These are phyloP conservation scores for Isabelozyma rhagii DNA, from an alignment of 805 yeast genomes.

Conservation along the genomic window DNA sequence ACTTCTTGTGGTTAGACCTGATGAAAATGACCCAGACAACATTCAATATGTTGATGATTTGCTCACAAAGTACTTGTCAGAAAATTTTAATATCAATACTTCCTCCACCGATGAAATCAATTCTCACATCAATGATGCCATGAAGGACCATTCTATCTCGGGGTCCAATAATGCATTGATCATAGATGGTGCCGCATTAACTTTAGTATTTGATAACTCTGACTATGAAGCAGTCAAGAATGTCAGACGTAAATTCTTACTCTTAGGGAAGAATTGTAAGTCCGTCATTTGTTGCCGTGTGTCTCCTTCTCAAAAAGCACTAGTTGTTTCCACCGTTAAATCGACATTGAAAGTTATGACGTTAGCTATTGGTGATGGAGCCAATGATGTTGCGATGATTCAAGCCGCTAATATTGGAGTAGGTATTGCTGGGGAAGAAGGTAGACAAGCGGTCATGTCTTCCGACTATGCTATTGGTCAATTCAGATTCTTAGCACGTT, in stretches of 20 bases:
- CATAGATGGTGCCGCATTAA: conserved; percentile 68
- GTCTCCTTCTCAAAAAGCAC: conserved; percentile 80
- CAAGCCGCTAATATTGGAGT: conserved; percentile 84
- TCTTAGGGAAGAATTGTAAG: conserved; percentile 71
- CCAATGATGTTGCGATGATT: conserved; percentile 86
- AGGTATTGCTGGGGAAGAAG: conserved; percentile 86
- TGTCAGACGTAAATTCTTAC: conserved; percentile 51
- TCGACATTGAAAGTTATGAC: conserved; percentile 67
- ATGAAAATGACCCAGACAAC: conserved; percentile 52
- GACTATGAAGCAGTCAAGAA: conserved; percentile 3
- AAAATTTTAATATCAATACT: conserved; percentile 42
- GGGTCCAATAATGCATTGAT: conserved; percentile 54
- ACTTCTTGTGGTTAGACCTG: conserved; percentile 57
- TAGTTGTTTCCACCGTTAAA: conserved; percentile 66
- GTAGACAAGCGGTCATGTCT: conserved; percentile 84
- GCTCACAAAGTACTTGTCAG: conserved; percentile 46
- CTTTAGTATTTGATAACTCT: conserved; percentile 35
- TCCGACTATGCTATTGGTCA: conserved; percentile 83
- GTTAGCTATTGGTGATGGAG: conserved; percentile 81
- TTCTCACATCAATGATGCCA: conserved; percentile 48
- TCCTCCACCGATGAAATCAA: conserved; percentile 28
- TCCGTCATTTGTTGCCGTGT: conserved; percentile 83
- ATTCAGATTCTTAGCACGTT: conserved; percentile 62
- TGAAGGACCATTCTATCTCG: conserved; percentile 64
- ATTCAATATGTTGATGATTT: conserved; percentile 31